Evolutionary conservation across 2,329 filamentous ascomycete genomes (phyloP).

Genomic region (Zopfia rhizophila): DNA sequence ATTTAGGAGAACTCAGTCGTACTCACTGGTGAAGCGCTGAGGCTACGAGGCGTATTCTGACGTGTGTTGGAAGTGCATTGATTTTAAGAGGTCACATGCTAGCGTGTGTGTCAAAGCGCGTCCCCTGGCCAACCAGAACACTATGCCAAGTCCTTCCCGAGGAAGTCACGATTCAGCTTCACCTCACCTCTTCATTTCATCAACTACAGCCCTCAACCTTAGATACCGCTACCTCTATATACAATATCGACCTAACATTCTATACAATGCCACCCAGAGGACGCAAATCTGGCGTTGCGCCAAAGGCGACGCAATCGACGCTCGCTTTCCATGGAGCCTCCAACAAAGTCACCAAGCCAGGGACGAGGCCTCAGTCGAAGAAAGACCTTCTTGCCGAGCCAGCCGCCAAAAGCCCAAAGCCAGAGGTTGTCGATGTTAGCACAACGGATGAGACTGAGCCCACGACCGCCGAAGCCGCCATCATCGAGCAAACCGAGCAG

Average conservation of each 20-base stretch:
- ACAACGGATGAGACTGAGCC: conserved; percentile 36
- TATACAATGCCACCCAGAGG: conserved; percentile 58
- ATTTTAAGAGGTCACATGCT: conserved; percentile 34
- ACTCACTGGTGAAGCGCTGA: too few relatives aligned
- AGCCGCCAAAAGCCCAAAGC: conserved; percentile 37
- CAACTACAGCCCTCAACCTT: conserved; percentile 7
- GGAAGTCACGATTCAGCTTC: conserved; percentile 39
- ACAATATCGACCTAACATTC: conserved; percentile 10
- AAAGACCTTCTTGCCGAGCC: conserved; percentile 51
- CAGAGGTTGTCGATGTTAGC: conserved; percentile 31
- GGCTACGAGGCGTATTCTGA: too few relatives aligned
- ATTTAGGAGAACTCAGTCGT: too few relatives aligned
- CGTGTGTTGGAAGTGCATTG: neutral
- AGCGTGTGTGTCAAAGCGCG: conserved; percentile 35
- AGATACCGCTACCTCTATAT: neutral
- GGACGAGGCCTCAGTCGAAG: conserved; percentile 50
- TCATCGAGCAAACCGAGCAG: conserved; percentile 50
- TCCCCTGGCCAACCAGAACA: conserved; percentile 35
- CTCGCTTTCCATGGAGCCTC: conserved; percentile 69
- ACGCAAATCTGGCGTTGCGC: conserved; percentile 50
- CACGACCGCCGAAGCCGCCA: conserved; percentile 52
- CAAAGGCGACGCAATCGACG: conserved; percentile 67
- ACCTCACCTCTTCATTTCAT: conserved; percentile 18
- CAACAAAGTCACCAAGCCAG: conserved; percentile 68
- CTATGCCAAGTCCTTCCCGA: conserved; percentile 33